phyloP scores from a whole-genome alignment of 208 protist species.

The Acanthamoeba castellanii region DNA sequence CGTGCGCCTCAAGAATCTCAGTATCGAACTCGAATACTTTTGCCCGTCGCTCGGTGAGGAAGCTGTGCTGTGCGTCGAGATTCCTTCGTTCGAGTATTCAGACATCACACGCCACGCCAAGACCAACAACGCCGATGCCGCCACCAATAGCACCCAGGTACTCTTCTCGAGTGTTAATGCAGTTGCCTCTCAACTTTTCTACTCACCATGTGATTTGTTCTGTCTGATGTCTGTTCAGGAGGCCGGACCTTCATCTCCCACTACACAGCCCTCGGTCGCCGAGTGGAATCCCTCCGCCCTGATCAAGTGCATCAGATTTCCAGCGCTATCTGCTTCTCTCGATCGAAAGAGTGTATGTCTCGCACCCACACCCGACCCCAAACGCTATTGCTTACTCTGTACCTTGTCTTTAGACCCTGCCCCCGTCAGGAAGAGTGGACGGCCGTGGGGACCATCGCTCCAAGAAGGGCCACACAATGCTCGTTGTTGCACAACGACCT shows the following conservation, averaged over 20 bases:
- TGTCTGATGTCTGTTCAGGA: not conserved
- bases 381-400: not conserved
- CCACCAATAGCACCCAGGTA: not conserved
- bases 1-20: constrained; percentile 66
- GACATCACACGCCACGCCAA: constrained; percentile 67
- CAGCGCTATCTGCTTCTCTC: not conserved
- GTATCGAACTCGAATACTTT: constrained; percentile 64
- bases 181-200: not conserved
- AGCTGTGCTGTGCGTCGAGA: constrained; percentile 33
- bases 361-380: not conserved
- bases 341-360: constrained; percentile 20
- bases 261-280: not conserved
- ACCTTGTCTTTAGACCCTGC: not conserved
- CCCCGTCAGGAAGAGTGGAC: not conserved
- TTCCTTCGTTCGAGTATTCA: constrained; percentile 71
- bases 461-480: constrained; percentile 52
- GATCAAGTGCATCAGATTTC: constrained; percentile 69
- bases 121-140: not conserved
- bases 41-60: constrained; percentile 39
- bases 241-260: not conserved
- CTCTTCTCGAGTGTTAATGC: not conserved
- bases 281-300: constrained; percentile 72
- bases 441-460: constrained; percentile 25
- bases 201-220: not conserved
- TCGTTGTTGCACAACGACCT: not conserved